Base-by-base conservation (phyloP, 2,329 filamentous ascomycete genomes). In the Harringtonia lauricola region DNA sequence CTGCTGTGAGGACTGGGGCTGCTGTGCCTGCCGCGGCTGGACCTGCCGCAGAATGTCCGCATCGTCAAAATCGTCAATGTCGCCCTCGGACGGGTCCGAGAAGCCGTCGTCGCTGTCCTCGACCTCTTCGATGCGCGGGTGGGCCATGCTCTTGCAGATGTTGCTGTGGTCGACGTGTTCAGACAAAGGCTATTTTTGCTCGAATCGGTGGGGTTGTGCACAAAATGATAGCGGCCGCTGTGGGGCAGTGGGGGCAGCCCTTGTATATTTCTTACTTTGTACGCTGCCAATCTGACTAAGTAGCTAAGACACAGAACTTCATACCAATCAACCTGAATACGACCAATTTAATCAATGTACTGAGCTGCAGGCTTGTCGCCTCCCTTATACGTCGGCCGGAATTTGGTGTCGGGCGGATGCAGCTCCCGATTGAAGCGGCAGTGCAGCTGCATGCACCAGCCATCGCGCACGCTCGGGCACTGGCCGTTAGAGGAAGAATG, bases 61-160 rank as follows among this genome's bases (percentile, higher is more conserved):
- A 47, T 77, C 74, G 59, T 60, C 60, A 52, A 79, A 77, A 63
- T 79, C 75, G 58, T 76, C 73, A 56, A 89, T 84, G 65, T 92
- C 84, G 62, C 81, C 83, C 65, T 95, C 88, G 51, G 87, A 85
- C 42, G 90, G 87, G 66, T 96, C 90, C 14, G 84, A 86, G 53
- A 71, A 66, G 47, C 77, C 80, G 52, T 72, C 71, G 64, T 86
- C 83, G 62, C 75, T 80, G 70, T 94, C 87, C 47, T 81, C 86
- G 50, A 95, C 82, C 65, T 96, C 92, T 74, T 98, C 92, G 63
- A 96, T 82, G 49, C 83, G 81, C 47, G 89, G 79, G 68, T 92
- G 81, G 36, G 86, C 85, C 87, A 94, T 92, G 52, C 50, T 26
- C 24, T 66, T 15, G 24, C 12, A 15, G 15, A 13, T 56, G 47